Evolutionary conservation across 2,329 filamentous ascomycete genomes (phyloP), one percentile per base, ranked within the genome.

Genomic region (Chaetomium strumarium): DNA sequence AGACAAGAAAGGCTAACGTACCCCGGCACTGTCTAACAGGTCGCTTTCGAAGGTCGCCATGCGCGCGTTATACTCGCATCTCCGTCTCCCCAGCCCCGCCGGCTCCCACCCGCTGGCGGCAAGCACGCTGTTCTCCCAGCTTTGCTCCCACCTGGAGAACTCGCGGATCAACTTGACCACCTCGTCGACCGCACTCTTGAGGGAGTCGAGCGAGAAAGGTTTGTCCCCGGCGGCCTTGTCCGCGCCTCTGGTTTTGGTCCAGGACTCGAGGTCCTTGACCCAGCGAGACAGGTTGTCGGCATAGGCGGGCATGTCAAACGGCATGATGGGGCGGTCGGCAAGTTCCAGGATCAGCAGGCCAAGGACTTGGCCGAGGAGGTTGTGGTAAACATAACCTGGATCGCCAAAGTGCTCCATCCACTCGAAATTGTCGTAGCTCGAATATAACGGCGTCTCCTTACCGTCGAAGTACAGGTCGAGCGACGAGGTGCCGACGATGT

Each of bases 371-470:
- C 83, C 88, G 54, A 97, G 79, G 6, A 87, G 71, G 38, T 77
- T 79, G 71, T 97, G 93, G 65, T 95, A 93, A 11, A 77, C 69
- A 64, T 96, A 96, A 1, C 80, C 84, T 0, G 90, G 90, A 66
- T 99, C 93, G 19, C 88, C 85, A 55, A 88, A 82, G 36, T 77
- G 78, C 24, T 84, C 75, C 78, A 97, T 89, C 84, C 90, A 92
- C 41, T 90, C 85, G 62, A 88, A 91, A 49, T 84, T 95, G 65
- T 97, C 92, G 69, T 95, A 95, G 70, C 87, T 93, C 55, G 86
- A 91, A 68, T 90, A 85, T 47, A 85, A 83, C 0, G 91, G 89
- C 62, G 79, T 86, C 11, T 73, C 69, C 8, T 78, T 73, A 41
- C 86, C 87, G 36, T 62, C 69, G 64, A 99, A 97, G 29, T 81